These are phyloP conservation scores for Xerocomus nothofagi DNA, from an alignment of 1,284 basidiomycete genomes.

Conservation along the genomic window DNA sequence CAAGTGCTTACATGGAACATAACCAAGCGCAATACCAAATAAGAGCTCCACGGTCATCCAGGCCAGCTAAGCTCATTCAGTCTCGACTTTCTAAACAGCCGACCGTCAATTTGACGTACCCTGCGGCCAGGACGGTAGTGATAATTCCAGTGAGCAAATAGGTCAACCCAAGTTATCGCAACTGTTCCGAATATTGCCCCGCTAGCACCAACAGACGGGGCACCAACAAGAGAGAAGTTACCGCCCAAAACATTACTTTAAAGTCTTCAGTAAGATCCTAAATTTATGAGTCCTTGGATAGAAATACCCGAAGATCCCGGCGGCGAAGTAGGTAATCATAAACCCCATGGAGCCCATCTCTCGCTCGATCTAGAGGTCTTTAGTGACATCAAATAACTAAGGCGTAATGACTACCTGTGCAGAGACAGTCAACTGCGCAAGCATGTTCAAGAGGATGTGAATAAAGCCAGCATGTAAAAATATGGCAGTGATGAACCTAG, in stretches of 20 bases:
- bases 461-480: conserved; percentile 93
- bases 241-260: conserved; percentile 81
- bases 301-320: conserved; percentile 84
- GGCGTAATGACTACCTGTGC: conserved; percentile 59
- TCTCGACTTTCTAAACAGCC: conserved; percentile 1
- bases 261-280: conserved; percentile 6
- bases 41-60: conserved; percentile 84
- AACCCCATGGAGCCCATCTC: conserved; percentile 88
- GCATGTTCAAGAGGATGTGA: conserved; percentile 86
- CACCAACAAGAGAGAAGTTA: conserved; percentile 86
- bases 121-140: conserved; percentile 77
- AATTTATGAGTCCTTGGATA: neutral
- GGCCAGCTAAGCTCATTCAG: conserved; percentile 50
- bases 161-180: conserved; percentile 85
- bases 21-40: conserved; percentile 85
- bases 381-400: neutral
- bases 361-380: conserved; percentile 64
- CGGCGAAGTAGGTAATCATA: conserved; percentile 80
- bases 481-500: conserved; percentile 80
- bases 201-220: conserved; percentile 92
- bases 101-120: conserved; percentile 41
- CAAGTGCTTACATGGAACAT: conserved; percentile 64
- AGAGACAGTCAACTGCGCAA: conserved; percentile 80
- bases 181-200: conserved; percentile 94
- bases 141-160: conserved; percentile 91